Base-by-base conservation (phyloP, 805 yeast genomes). In the Zygosaccharomyces bisporus region DNA sequence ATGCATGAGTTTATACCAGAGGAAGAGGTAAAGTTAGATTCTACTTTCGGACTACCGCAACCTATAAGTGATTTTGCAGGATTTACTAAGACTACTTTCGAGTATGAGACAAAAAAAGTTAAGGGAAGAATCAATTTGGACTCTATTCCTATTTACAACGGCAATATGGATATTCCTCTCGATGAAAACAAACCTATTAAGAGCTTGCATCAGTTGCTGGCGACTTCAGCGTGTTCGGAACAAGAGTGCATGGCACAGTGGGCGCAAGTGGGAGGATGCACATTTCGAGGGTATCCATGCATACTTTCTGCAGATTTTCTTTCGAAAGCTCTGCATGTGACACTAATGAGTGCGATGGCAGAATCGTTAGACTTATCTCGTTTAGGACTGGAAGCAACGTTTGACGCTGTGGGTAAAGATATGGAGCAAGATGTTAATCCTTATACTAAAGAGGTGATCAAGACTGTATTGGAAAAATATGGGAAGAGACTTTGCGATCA, bases 231-330 rank as follows among this genome's bases (percentile, higher is more conserved):
- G 1, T 72, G 80, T 8, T 84, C 90, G 0, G 63, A 56, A 2
- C 50, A 32, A 1, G 85, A 83, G 60, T 82, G 85, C 54, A 64
- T 62, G 8, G 34, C 45, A 2, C 63, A 63, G 27, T 85, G 90
- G 87, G 61, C 69, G 44, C 60, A 60, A 2, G 40, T 70, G 2
- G 75, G 79, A 13, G 93, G 93, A 0, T 72, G 80, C 23, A 75
- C 72, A 24, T 51, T 80, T 2, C 69, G 74, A 36, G 81, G 75
- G 1, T 50, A 45, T 10, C 70, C 76, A 0, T 64, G 71, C 40
- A 45, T 70, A 2, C 42, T 76, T 4, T 58, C 70, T 1, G 53
- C 53, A 10, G 63, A 60, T 4, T 66, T 69, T 44, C 44, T 69
- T 2, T 56, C 64, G 3, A 61, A 64, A 18, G 60, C 63, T 0